Base-by-base conservation (phyloP, 345 rosid species). In the Boechera stricta region DNA sequence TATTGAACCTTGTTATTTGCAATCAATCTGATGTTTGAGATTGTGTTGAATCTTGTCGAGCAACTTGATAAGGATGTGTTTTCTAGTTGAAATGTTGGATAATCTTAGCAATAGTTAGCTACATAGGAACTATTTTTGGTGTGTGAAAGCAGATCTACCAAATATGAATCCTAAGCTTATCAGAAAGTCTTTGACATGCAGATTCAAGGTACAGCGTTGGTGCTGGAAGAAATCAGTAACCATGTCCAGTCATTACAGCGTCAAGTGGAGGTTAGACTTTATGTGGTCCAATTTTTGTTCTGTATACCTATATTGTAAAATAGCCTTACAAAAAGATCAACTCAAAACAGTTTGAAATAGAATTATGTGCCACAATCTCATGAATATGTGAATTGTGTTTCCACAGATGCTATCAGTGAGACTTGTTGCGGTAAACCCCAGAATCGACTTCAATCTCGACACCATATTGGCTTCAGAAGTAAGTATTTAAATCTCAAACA, bases 181-280 rank as follows among this genome's bases (percentile, higher is more conserved):
- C 42, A 31, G 69, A 62, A 76, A 67, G 72, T 71, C 74, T 39
- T 39, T 71, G 56, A 69, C 74, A 48, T 71, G 85, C 89, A 96
- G 99, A 96, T 96, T 49, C 90, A 97, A 67, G 98, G 99, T 53
- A 93, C 98, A 47, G 97, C 99, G 24, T 73, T 89, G 80, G 96
- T 96, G 69, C 80, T 96, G 65, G 99, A 93, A 82, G 97, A 96
- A 78, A 96, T 96, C 69, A 96, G 91, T 81, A 93, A 87, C 78
- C 99, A 96, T 60, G 97, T 96, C 44, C 98, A 93, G 73, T 90
- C 85, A 24, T 80, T 96, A 72, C 99, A 96, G 76, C 90, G 82
- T 63, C 96, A 96, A 85, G 99, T 96, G 79, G 99, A 96, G 98
- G 99, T 91, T 62, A 86, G 88, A 75, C 64, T 79, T 72, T 62